A percentile compares a stretch with the other conserved stretches of the same genome.
phyloP scores from a whole-genome alignment of 345 rosid genomes.

The Gossypium bickii region DNA sequence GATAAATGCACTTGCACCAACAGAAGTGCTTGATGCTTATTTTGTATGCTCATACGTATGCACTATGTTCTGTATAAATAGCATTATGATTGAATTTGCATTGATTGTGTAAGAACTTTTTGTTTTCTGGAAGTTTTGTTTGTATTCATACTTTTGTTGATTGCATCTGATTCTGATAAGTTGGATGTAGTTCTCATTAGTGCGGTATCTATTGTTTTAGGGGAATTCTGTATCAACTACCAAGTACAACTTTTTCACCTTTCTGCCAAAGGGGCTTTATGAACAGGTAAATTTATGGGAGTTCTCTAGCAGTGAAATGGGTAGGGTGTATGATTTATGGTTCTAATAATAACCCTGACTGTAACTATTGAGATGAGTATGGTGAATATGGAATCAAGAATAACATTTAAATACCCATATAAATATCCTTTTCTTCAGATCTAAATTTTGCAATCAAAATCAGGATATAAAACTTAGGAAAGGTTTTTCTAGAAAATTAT shows the following conservation, averaged over 20 bases:
- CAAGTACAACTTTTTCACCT: slow-evolving; percentile 91
- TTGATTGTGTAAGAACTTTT: slow-evolving; percentile 1
- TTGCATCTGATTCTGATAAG: slow-evolving; percentile 6
- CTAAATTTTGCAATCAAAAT: neutral
- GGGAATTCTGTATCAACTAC: slow-evolving; percentile 96
- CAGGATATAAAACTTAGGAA: neutral
- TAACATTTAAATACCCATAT: neutral
- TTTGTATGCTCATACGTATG: neutral
- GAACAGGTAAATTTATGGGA: slow-evolving; percentile 71
- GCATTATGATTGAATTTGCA: neutral
- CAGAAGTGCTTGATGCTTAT: neutral
- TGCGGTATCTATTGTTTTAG: slow-evolving; percentile 34
- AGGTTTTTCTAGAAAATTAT: neutral
- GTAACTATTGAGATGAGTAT: neutral
- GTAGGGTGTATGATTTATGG: neutral
- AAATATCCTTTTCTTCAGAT: neutral
- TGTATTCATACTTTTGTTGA: neutral
- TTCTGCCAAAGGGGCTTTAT: slow-evolving; percentile 94
- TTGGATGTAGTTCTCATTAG: slow-evolving; percentile 18
- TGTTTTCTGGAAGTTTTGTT: neutral
- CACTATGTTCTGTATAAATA: neutral
- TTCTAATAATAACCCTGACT: neutral
- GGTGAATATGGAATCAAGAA: neutral
- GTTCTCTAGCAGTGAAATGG: slow-evolving; percentile 6
- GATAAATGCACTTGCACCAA: neutral